Conservation (phyloP, 164 flowering plant species). For the Magnolia officinalis region DNA sequence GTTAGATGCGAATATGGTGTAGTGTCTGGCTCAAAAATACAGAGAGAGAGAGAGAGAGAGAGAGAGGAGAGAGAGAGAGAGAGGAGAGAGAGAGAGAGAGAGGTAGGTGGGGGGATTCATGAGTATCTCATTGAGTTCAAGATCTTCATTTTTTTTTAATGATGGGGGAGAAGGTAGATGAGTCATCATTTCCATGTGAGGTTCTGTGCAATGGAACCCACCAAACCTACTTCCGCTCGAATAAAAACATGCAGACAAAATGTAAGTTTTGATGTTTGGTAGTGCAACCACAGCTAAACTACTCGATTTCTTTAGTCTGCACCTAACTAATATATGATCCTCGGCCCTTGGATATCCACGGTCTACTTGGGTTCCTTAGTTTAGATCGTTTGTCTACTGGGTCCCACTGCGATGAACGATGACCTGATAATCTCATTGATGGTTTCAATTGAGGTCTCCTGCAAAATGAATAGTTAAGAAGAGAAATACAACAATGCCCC, state of each 20-base stretch:
- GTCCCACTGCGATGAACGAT: too few species aligned
- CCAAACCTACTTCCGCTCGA: background rate
- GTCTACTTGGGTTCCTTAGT: background rate
- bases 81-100: constrained; percentile 3
- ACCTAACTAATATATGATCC: background rate
- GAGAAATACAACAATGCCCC: too few species aligned
- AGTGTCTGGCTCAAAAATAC: constrained; percentile 8
- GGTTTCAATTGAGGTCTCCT: too few species aligned
- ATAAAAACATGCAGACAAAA: background rate
- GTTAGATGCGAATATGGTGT: constrained; percentile 16
- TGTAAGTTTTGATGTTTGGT: background rate
- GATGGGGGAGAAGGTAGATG: background rate
- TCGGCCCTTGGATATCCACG: too few species aligned
- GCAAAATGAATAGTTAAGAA: too few species aligned
- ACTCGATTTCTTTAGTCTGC: background rate
- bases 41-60: constrained; percentile 2
- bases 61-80: constrained; percentile 5
- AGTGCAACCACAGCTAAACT: background rate
- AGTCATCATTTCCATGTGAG: constrained; percentile 7
- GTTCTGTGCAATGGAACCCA: background rate
- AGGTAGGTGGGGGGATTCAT: constrained; percentile 6
- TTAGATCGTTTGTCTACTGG: background rate
- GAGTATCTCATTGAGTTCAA: constrained; percentile 7
- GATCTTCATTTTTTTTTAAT: background rate
- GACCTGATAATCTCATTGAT: too few species aligned